Evolutionary conservation across 371 early-diverging fungal genomes (phyloP).

Genomic region (Circinella umbellata): DNA sequence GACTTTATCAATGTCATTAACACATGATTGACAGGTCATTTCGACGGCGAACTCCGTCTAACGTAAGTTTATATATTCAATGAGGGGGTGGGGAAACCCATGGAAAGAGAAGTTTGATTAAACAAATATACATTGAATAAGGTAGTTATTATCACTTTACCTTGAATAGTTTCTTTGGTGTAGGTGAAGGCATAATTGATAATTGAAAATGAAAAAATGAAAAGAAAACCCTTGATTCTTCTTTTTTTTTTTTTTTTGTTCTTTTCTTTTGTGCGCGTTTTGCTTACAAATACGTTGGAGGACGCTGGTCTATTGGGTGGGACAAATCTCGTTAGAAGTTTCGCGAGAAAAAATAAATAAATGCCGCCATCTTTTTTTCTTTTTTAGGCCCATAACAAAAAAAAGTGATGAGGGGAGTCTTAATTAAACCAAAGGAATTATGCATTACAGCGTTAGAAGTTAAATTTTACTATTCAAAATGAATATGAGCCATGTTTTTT

Average conservation of each 20-base stretch:
- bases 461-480: too few species aligned
- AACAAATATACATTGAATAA: background rate
- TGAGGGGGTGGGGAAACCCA: background rate
- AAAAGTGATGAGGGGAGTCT: too few species aligned
- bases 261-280: background rate
- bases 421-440: too few species aligned
- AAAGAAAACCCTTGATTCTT: slow-evolving; percentile 11
- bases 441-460: too few species aligned
- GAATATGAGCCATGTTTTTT: too few species aligned
- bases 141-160: background rate
- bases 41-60: slow-evolving; percentile 84
- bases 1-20: slow-evolving; percentile 63
- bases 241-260: background rate
- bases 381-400: too few species aligned
- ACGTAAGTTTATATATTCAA: background rate
- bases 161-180: slow-evolving; percentile 23
- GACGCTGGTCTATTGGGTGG: background rate
- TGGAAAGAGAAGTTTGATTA: background rate
- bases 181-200: slow-evolving; percentile 14
- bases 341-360: too few species aligned
- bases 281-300: background rate
- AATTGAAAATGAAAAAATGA: background rate
- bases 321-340: background rate
- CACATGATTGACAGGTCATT: slow-evolving; percentile 83
- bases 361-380: too few species aligned